Conservation (phyloP, 805 yeast species). For the Ascoidea tarda region DNA sequence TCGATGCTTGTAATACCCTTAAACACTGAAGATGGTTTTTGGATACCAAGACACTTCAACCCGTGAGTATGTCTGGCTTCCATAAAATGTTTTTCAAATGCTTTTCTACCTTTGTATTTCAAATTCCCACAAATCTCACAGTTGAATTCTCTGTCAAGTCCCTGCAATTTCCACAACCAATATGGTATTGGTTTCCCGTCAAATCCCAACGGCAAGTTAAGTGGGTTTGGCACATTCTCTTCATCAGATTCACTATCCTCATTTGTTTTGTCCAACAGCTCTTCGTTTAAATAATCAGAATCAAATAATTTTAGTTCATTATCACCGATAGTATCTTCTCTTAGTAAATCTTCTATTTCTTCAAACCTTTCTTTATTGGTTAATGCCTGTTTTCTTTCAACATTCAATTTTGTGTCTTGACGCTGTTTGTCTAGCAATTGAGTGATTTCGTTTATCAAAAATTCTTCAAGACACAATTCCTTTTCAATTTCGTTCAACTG, state of each 20-base stretch:
- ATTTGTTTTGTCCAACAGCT: conserved; percentile 13
- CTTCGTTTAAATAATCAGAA: conserved; percentile 6
- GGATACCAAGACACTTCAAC: conserved; percentile 57
- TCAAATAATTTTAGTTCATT: conserved; percentile 19
- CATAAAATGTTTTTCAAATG: conserved; percentile 64
- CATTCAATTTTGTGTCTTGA: conserved; percentile 38
- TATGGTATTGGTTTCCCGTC: conserved; percentile 89
- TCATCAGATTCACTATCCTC: conserved; percentile 14
- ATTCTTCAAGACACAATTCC: conserved; percentile 21
- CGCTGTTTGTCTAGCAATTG: conserved; percentile 25
- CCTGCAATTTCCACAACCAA: conserved; percentile 88
- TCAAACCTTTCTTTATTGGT: conserved; percentile 56
- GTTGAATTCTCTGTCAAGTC: conserved; percentile 51
- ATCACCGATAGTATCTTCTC: conserved; percentile 19
- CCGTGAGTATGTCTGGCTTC: conserved; percentile 62
- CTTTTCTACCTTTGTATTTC: conserved; percentile 57
- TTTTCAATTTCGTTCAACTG: conserved; percentile 8
- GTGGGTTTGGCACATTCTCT: conserved; percentile 22
- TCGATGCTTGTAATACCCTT: conserved; percentile 50
- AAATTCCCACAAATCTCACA: conserved; percentile 85
- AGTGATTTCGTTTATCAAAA: conserved; percentile 22
- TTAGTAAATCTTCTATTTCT: conserved; percentile 31
- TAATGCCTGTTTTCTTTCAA: conserved; percentile 51
- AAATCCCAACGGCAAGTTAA: conserved; percentile 63
- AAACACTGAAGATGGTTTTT: conserved; percentile 32